Percentiles rank a stretch among this genome's conserved stretches.
phyloP scores from a whole-genome alignment of 345 rosid genomes.

The Laguncularia racemosa region DNA sequence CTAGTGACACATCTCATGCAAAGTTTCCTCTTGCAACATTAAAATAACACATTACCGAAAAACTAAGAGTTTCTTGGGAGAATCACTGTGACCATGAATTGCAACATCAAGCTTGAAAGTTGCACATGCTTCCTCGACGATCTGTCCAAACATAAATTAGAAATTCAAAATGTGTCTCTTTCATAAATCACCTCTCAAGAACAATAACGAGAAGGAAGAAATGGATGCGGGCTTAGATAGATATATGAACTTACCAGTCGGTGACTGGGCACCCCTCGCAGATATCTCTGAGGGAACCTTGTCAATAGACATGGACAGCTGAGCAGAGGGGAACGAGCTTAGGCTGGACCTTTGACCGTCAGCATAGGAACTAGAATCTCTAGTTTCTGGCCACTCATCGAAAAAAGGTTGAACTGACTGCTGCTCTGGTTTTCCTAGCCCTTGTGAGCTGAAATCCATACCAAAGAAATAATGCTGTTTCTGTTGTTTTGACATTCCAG shows the following conservation, averaged over 20 bases:
- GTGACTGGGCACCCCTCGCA: neutral
- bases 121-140: too few species aligned
- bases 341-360: conserved; percentile 10
- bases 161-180: too few species aligned
- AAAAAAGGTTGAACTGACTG: conserved; percentile 9
- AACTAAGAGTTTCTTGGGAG: too few species aligned
- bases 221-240: neutral
- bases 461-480: conserved; percentile 12
- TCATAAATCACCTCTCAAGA: neutral
- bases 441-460: conserved; percentile 6
- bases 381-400: conserved; percentile 10
- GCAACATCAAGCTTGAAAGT: too few species aligned
- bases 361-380: conserved; percentile 6
- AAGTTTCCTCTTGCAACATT: too few species aligned
- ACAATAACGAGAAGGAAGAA: neutral
- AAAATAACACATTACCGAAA: too few species aligned
- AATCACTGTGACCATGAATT: too few species aligned
- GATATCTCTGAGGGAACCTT: conserved; percentile 3
- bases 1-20: too few species aligned
- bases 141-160: too few species aligned
- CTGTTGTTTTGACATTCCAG: conserved; percentile 4
- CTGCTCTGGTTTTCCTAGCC: conserved; percentile 9
- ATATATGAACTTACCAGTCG: conserved; percentile 2
- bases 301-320: neutral
- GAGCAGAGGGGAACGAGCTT: conserved; percentile 7